Conservation (phyloP, 2,329 filamentous ascomycete genomes). For the Apiospora kogelbergensis region DNA sequence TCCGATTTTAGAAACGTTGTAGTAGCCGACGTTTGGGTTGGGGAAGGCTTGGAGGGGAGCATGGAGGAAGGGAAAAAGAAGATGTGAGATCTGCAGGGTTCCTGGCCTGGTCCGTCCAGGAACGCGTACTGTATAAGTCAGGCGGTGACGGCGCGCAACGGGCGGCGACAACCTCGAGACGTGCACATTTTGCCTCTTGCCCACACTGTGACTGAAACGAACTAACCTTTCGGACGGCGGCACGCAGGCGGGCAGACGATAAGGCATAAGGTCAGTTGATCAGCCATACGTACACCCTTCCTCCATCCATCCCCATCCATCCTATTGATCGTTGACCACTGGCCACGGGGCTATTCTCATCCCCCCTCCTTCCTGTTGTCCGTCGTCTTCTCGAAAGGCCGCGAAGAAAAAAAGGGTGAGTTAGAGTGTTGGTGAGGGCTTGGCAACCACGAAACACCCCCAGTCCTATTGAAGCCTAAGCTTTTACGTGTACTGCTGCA, state of each 20-base stretch:
- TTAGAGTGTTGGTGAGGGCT: neutral
- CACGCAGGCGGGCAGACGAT: neutral
- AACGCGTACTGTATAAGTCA: neutral
- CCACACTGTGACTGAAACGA: neutral
- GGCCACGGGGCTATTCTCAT: neutral
- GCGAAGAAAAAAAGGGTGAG: neutral
- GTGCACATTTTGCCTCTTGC: neutral
- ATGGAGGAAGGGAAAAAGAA: neutral
- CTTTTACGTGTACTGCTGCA: neutral
- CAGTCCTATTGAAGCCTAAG: neutral
- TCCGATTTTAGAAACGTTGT: neutral
- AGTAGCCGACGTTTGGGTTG: neutral
- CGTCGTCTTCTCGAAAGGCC: neutral
- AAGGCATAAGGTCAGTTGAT: slow-evolving; percentile 1
- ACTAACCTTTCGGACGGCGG: neutral
- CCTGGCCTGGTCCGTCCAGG: neutral
- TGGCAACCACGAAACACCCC: neutral
- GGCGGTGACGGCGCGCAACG: neutral
- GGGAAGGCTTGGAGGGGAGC: neutral
- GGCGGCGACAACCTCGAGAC: neutral
- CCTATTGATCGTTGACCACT: neutral
- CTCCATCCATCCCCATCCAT: neutral
- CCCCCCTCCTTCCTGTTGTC: neutral
- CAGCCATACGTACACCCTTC: neutral
- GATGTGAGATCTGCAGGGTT: slow-evolving; percentile 1